Base-by-base conservation (phyloP, 768 basidiomycete genomes). In the Mycena metata region DNA sequence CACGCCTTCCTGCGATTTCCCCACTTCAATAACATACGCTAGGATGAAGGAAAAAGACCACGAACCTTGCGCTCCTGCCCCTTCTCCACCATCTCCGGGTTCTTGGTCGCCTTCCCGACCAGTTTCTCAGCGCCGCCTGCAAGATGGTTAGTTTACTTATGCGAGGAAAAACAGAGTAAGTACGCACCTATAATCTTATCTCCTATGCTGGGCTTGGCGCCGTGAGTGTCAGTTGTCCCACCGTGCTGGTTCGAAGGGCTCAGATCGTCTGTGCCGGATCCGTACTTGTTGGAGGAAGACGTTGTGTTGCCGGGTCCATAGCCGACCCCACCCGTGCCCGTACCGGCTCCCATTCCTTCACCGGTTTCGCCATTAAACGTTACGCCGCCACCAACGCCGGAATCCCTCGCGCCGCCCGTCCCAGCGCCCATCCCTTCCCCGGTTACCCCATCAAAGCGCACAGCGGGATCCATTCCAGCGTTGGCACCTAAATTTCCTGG, bases 81-180 rank as follows among this genome's bases (percentile, higher is more conserved):
- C 41, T 58, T 66, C 66, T 76, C 70, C 11, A 64, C 61, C 21
- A 74, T 55, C 0, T 73, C 74, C 7, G 70, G 71, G 36, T 78
- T 70, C 11, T 67, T 70, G 4, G 74, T 60, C 24, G 75, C 50
- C 64, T 78, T 78, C 0, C 75, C 75, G 9, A 71, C 64, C 2
- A 74, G 41, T 13, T 73, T 74, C 69, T 78, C 77, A 2, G 70
- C 65, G 24, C 74, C 74, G 16, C 76, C 76, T 77, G 21, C 19
- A 16, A 5, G 2, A 12, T 13, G 12, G 26, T 7, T 11, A 21
- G 51, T 24, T n/a, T 30, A 6, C 30, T 30, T 3, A 3, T 30
- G 3, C 30, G 30, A 6, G 30, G 3, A 30, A 30, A 41, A 45
- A 2, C 4, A 21, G 10, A 17, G 17, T n/a, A 7, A 13, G 11